phyloP scores from a whole-genome alignment of 306 rosid species.

The Vachellia collinsii region DNA sequence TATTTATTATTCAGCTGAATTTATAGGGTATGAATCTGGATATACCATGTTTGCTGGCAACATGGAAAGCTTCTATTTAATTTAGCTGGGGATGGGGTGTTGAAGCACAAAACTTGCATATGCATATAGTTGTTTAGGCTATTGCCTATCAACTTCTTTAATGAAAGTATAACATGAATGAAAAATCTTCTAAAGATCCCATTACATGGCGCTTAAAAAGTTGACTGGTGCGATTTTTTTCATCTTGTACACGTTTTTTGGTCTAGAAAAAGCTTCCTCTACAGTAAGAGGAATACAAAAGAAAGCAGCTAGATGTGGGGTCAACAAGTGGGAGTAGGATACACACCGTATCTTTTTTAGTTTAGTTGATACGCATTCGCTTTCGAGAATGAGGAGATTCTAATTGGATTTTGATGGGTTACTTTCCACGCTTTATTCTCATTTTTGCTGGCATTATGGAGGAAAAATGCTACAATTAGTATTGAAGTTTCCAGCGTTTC shows the following conservation, averaged over 20 bases:
- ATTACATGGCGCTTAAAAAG: not conserved
- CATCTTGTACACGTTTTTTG: not conserved
- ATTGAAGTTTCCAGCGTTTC: constrained; percentile 19
- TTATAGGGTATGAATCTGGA: constrained; percentile 22
- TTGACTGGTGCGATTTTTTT: not conserved
- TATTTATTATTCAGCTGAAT: constrained; percentile 18
- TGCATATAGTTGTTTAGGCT: not conserved
- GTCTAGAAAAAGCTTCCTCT: not conserved
- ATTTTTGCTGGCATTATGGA: constrained; percentile 2
- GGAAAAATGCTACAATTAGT: constrained; percentile 2
- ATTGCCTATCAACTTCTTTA: not conserved
- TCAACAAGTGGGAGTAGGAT: not conserved
- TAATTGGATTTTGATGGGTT: constrained; percentile 6
- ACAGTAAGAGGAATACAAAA: not conserved
- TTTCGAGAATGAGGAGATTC: not conserved
- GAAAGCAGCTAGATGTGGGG: not conserved
- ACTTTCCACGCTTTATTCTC: constrained; percentile 23
- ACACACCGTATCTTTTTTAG: not conserved
- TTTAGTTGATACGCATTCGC: not conserved
- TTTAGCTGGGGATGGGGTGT: not conserved
- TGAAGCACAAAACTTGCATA: not conserved
- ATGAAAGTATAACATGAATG: not conserved
- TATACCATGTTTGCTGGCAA: constrained; percentile 36
- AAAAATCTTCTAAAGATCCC: not conserved
- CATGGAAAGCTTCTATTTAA: not conserved